Evolutionary conservation across 257 asterid genomes (phyloP).

Genomic region (Scutellaria galericulata): DNA sequence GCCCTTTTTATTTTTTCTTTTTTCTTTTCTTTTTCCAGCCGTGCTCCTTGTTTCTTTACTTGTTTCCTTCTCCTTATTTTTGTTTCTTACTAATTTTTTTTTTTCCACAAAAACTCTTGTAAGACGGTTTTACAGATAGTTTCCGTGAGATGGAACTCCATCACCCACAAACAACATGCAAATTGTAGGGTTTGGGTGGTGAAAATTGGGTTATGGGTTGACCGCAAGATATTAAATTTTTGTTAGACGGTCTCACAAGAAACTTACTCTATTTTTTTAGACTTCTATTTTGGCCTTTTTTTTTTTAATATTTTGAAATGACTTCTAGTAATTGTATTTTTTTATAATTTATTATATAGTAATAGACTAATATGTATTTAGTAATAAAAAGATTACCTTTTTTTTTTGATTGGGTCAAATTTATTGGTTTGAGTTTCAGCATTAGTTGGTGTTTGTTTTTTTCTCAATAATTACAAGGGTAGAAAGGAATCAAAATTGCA

Average conservation of each 20-base stretch:
- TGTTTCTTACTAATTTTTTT: slow-evolving; percentile 39
- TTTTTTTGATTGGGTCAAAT: background rate
- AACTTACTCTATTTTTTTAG: no score
- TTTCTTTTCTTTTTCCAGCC: slow-evolving; percentile 25
- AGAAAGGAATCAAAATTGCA: slow-evolving; percentile 13
- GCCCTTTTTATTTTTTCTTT: background rate
- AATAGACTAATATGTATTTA: no score
- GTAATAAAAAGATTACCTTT: no score
- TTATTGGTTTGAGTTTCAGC: background rate
- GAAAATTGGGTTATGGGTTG: no score
- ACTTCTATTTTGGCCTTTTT: slow-evolving; percentile 27
- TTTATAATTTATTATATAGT: no score
- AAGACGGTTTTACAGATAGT: no score
- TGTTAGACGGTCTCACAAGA: no score
- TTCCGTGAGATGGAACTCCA: no score
- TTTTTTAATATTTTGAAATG: background rate
- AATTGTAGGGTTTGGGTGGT: no score
- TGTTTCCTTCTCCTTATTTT: slow-evolving; percentile 37
- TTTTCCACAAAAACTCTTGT: no score
- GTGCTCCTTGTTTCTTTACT: slow-evolving; percentile 54
- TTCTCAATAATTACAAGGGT: background rate
- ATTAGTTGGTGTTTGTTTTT: background rate
- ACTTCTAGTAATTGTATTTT: background rate
- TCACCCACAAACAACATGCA: no score
- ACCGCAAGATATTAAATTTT: no score